Base-by-base conservation (phyloP, 768 basidiomycete species). In the Tricholoma sp. region DNA sequence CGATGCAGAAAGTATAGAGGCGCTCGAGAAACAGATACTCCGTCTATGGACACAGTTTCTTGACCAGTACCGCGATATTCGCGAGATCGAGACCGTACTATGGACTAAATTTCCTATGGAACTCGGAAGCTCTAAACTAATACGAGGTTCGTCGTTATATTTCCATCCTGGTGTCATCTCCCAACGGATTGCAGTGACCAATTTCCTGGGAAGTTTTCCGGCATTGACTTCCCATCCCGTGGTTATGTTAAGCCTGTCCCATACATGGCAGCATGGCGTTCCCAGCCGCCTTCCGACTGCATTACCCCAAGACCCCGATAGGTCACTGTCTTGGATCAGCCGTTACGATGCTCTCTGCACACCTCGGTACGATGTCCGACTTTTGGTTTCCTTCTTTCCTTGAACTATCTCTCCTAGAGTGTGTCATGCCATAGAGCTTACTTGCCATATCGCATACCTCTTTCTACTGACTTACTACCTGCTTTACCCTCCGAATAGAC, bases 71-170 rank as follows among this genome's bases (percentile, higher is more conserved):
- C 74, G 75, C 15, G 70, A 66, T 20, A 58, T 70, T 8, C 63
- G 61, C 20, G 77, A 83, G 53, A 69, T 85, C 15, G 73, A 81
- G 50, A 70, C 72, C 4, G 69, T 77, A 12, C 64, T 85, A 28
- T 85, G 83, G 83, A 68, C 70, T 5, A 55, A 64, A 9, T 82
- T 81, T 56, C 70, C 70, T 3, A 54, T 72, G 28, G 66, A 71
- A 47, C 66, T 71, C 12, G 63, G 59, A 18, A 61, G 60, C 7
- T 3, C 45, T 4, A 52, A 51, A 18, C 28, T 53, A 29, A 51
- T 68, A 32, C 66, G 73, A 68, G 77, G 77, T 72, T 58, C 42
- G 68, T 56, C 15, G 31, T 45, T 13, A 42, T 49, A 55, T 51
- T 28, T 9, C 29, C 47, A 12, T 20, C 11, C 15, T 15, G 20